Percentiles rank a stretch among this genome's conserved stretches.
Evolutionary conservation across 805 yeast genomes (phyloP).

Genomic region (Teunomyces barrocoloradensis): DNA sequence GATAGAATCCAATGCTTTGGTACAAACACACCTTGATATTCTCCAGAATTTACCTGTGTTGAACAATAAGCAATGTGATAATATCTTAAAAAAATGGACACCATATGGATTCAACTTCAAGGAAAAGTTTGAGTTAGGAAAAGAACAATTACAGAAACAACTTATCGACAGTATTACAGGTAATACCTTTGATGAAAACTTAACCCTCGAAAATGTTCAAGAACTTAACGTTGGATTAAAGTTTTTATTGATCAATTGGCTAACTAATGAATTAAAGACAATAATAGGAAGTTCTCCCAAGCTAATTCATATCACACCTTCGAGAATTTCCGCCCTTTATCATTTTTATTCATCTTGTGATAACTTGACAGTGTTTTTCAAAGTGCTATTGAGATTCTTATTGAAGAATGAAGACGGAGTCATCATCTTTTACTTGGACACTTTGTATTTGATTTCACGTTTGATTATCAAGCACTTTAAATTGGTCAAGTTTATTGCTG

Average conservation of each 20-base stretch:
- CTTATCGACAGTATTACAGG: slow-evolving; percentile 29
- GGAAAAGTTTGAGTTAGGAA: slow-evolving; percentile 39
- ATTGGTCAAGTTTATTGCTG: slow-evolving; percentile 34
- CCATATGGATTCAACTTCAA: slow-evolving; percentile 27
- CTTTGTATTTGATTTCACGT: slow-evolving; percentile 32
- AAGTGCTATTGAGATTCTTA: slow-evolving; percentile 29
- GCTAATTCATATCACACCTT: slow-evolving; percentile 34
- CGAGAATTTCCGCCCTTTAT: slow-evolving; percentile 29
- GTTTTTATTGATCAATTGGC: slow-evolving; percentile 48
- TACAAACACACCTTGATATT: slow-evolving; percentile 50
- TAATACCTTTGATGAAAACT: slow-evolving; percentile 15
- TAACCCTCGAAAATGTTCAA: slow-evolving; percentile 8
- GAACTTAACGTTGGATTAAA: slow-evolving; percentile 41
- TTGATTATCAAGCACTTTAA: slow-evolving; percentile 32
- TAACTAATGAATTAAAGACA: slow-evolving; percentile 41
- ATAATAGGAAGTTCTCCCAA: slow-evolving; percentile 32
- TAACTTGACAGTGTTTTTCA: slow-evolving; percentile 41
- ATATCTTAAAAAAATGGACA: slow-evolving; percentile 51
- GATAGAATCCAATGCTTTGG: slow-evolving; percentile 38
- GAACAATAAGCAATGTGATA: slow-evolving; percentile 53
- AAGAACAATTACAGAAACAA: slow-evolving; percentile 26
- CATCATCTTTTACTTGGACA: slow-evolving; percentile 42
- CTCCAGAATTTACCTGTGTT: slow-evolving; percentile 58
- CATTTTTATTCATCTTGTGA: slow-evolving; percentile 36
- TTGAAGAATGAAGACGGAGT: slow-evolving; percentile 40